Evolutionary conservation across 1,284 basidiomycete species (phyloP), one percentile per base, ranked within the genome.

Genomic region (Phellinidium pouzarii): DNA sequence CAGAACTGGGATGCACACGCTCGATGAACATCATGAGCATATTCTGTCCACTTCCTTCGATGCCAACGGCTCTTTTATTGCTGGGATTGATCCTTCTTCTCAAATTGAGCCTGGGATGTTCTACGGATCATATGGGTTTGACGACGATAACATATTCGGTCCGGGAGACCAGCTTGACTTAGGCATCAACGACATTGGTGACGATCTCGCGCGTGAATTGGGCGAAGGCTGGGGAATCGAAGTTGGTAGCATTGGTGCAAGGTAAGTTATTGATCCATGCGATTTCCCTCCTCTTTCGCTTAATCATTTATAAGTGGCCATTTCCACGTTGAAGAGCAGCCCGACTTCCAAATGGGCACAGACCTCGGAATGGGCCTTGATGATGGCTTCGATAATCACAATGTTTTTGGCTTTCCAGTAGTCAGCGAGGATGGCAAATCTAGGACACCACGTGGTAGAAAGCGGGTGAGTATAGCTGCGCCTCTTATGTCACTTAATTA

Each of bases 141-240:
- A 77, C 31, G 81, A 84, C 56, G n/a, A n/a, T n/a, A 73, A 77
- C 48, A 68, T 78, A 25, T 74, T 82, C 53, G 68, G 61, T 1
- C 62, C 69, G 11, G 72, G 73, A 5, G 82, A 80, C 11, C 56
- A 57, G 19, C 50, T 60, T 38, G 52, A 54, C 8, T 41, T 61
- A 50, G 81, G 71, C 14, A 60, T 83, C 17, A 83, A 79, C 54
- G 78, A 73, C 4, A 66, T 85, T 17, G 80, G 77, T 2, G 85
- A 87, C 41, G 87, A 89, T 59, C 68, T 89, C 23, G 84, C 81
- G 3, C 73, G 72, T 57, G 87, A 89, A 60, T 70, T 89, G 3
- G 87, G 85, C 29, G 79, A 80, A 59, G 81, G 74, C 23, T 89
- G 87, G 86, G 78, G 72, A 26, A 62, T 44, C 1, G 53, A 54